Evolutionary conservation across 176 grass and related monocot species (phyloP).

Genomic region (Raddia distichophylla): DNA sequence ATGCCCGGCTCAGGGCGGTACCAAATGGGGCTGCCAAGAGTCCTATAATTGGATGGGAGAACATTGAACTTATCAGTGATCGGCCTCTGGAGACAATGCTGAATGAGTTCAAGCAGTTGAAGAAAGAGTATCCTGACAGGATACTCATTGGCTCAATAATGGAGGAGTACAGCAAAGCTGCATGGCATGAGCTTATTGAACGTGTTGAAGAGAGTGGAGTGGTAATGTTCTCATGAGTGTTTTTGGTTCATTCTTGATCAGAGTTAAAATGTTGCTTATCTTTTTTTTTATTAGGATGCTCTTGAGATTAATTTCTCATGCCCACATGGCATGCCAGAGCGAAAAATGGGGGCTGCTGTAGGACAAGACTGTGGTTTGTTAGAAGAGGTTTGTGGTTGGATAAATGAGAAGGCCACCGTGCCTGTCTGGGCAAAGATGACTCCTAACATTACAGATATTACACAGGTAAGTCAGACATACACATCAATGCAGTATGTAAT

Average conservation of each 20-base stretch:
- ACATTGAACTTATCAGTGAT: slow-evolving; percentile 98
- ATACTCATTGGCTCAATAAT: slow-evolving; percentile 97
- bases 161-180: slow-evolving; percentile 97
- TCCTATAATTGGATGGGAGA: slow-evolving; percentile 94
- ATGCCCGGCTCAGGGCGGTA: slow-evolving; percentile 77
- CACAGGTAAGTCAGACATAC: slow-evolving; percentile 57
- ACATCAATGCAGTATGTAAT: neutral
- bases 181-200: slow-evolving; percentile 98
- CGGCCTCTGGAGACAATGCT: slow-evolving; percentile 91
- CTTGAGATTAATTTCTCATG: slow-evolving; percentile 99
- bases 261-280: slow-evolving; percentile 25
- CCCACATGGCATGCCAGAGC: slow-evolving; percentile 97
- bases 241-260: slow-evolving; percentile 22
- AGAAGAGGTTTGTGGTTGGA: slow-evolving; percentile 89
- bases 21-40: slow-evolving; percentile 81
- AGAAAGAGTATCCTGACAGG: slow-evolving; percentile 91
- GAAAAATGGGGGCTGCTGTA: slow-evolving; percentile 98
- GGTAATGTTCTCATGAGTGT: slow-evolving; percentile 37
- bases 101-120: slow-evolving; percentile 89
- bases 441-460: slow-evolving; percentile 97
- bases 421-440: slow-evolving; percentile 99
- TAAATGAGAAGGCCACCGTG: slow-evolving; percentile 97
- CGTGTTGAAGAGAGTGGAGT: slow-evolving; percentile 86
- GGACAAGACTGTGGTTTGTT: slow-evolving; percentile 90
- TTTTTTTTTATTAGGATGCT: slow-evolving; percentile 62